Conservation (phyloP, 2,329 filamentous ascomycete species). For the Aspergillus spinulosporus region DNA sequence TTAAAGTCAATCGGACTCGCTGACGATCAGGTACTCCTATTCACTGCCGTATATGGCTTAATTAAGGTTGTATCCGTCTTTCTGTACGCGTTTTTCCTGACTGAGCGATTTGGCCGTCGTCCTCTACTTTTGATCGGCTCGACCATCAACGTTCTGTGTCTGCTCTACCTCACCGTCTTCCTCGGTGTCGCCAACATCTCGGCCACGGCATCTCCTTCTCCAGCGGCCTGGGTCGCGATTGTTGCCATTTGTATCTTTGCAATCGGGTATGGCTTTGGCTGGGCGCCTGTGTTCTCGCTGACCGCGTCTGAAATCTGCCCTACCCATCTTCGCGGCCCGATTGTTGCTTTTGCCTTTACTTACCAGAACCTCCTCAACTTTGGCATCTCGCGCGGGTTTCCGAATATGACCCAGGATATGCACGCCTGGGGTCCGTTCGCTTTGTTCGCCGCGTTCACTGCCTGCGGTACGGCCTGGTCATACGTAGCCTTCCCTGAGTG, state of each 20-base stretch:
- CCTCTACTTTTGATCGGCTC: slow-evolving; percentile 30
- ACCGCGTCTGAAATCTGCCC: slow-evolving; percentile 26
- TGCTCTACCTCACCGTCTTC: slow-evolving; percentile 23
- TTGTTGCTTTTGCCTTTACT: slow-evolving; percentile 23
- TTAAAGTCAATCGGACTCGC: slow-evolving; percentile 23
- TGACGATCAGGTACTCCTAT: slow-evolving; percentile 20
- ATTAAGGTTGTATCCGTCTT: slow-evolving; percentile 24
- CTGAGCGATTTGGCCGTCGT: slow-evolving; percentile 27
- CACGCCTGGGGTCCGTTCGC: slow-evolving; percentile 24
- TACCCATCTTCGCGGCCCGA: slow-evolving; percentile 20
- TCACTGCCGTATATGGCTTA: slow-evolving; percentile 20
- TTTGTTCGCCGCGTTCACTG: slow-evolving; percentile 21
- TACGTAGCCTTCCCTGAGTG: slow-evolving; percentile 24
- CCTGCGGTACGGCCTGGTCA: slow-evolving; percentile 18
- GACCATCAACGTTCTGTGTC: slow-evolving; percentile 19
- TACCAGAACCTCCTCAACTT: slow-evolving; percentile 28
- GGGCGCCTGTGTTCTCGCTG: slow-evolving; percentile 24
- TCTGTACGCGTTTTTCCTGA: slow-evolving; percentile 25
- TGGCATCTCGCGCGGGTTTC: slow-evolving; percentile 23
- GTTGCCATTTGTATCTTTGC: slow-evolving; percentile 27
- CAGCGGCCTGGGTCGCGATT: slow-evolving; percentile 23
- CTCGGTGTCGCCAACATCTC: slow-evolving; percentile 20
- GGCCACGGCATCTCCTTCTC: slow-evolving; percentile 11
- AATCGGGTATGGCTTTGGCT: slow-evolving; percentile 25
- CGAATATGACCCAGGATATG: slow-evolving; percentile 22